Percentiles rank a stretch among this genome's conserved stretches.
These are phyloP conservation scores for Castanea sativa DNA, from an alignment of 306 rosid species.

Conservation along the genomic window DNA sequence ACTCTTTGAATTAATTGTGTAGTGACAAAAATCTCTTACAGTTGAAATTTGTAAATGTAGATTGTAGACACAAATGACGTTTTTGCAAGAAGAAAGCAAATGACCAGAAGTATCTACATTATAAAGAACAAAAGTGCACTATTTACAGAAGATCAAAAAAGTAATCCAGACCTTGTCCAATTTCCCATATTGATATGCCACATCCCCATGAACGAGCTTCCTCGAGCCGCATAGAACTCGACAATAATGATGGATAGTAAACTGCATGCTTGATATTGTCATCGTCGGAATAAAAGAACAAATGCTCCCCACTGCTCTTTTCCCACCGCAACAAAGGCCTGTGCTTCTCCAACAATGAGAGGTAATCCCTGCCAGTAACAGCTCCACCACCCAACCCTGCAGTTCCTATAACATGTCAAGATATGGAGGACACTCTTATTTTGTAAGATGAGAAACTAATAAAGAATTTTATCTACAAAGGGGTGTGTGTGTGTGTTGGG, in stretches of 20 bases:
- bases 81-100: background rate
- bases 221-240: constrained; percentile 74
- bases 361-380: constrained; percentile 73
- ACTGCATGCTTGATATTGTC: constrained; percentile 62
- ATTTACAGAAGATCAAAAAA: constrained; percentile 67
- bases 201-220: constrained; percentile 84
- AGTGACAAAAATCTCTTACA: background rate
- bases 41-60: background rate
- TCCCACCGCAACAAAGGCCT: constrained; percentile 78
- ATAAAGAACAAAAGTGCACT: background rate
- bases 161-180: constrained; percentile 97
- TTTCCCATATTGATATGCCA: constrained; percentile 96
- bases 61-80: background rate
- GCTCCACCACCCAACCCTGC: constrained; percentile 71
- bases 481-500: too few species aligned
- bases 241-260: constrained; percentile 78
- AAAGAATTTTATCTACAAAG: background rate
- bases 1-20: background rate
- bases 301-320: constrained; percentile 73
- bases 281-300: constrained; percentile 58
- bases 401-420: constrained; percentile 10
- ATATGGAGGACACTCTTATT: background rate
- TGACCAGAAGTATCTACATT: background rate
- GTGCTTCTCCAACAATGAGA: constrained; percentile 73
- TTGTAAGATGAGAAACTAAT: background rate